Base-by-base conservation (phyloP, 345 rosid species). In the Combretum micranthum region DNA sequence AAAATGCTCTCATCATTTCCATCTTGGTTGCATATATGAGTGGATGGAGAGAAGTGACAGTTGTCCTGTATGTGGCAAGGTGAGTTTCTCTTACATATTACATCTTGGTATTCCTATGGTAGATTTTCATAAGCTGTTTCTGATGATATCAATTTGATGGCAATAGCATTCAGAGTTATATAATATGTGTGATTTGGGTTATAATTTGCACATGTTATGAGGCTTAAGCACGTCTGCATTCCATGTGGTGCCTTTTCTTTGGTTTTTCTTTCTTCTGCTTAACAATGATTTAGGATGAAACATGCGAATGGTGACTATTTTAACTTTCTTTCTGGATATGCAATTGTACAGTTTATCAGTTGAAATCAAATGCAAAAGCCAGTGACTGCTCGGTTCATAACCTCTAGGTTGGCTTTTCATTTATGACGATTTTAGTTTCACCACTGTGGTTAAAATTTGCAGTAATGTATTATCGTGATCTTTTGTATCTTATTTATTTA, bases 1-100 rank as follows among this genome's bases (percentile, higher is more conserved):
- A 46, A 83, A 86, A 64, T 93, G 99, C 45, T 86, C 71, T 64
- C 99, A 93, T 74, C 96, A 89, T 83, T 93, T 83, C 77, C 99
- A 93, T 66, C 99, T 93, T 55, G 78, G 97, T 75, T 93, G 99
- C 82, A 93, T 93, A 71, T 93, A 88, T 60, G 99, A 88, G 73
- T 93, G 99, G 99, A 93, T 83, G 97, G 99, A 93, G 79, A 88
- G 97, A 85, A 93, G 97, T 76, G 97, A 93, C 42, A 79, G 66
- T 74, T 93, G 99, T 70, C 97, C 99, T 20, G 94, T 93, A 64
- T 93, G 99, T 65, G 96, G 99, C 69, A 87, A 85, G 99, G 99
- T 93, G 77, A 62, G 0, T 32, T 62, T 62, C 44, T 60, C 52
- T 25, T 46, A 17, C 42, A 25, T 25, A 7, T 32, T 9, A 4